A percentile compares a stretch with the other conserved stretches of the same genome.
These are phyloP conservation scores for Quercus parvula DNA, from an alignment of 306 rosid species.

Conservation along the genomic window DNA sequence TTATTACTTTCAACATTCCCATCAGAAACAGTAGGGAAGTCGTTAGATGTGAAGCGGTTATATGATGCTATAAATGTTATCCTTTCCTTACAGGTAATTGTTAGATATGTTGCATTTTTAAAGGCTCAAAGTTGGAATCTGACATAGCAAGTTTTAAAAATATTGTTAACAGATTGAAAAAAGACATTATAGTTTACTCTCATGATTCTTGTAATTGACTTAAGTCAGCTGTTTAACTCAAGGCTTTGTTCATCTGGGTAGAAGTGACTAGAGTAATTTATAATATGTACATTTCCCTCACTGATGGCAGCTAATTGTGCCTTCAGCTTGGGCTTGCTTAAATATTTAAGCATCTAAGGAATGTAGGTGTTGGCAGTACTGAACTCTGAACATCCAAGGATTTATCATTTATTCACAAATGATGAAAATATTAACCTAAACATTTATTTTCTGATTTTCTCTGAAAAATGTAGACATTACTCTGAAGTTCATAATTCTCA, in stretches of 20 bases:
- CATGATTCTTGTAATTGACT: neutral
- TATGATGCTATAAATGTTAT: slow-evolving; percentile 76
- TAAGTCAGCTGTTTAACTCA: neutral
- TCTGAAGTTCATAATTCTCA: neutral
- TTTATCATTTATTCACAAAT: too few species aligned
- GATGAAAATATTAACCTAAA: too few species aligned
- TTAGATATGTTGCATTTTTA: neutral
- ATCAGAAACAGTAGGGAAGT: slow-evolving; percentile 68
- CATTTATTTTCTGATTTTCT: neutral
- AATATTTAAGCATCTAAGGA: neutral
- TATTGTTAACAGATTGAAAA: too few species aligned
- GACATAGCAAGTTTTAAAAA: too few species aligned
- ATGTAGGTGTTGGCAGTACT: neutral
- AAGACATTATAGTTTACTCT: neutral
- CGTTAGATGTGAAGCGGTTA: slow-evolving; percentile 48
- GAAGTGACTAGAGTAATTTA: neutral
- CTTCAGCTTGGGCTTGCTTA: neutral
- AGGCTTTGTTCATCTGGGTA: too few species aligned
- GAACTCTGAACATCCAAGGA: neutral
- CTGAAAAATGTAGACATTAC: neutral
- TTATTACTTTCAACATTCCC: slow-evolving; percentile 57
- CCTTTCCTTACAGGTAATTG: slow-evolving; percentile 73
- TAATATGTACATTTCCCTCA: neutral
- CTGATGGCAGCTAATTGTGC: neutral
- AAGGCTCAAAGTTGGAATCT: neutral